These are phyloP conservation scores for Bombardia bombarda DNA, from an alignment of 495 filamentous ascomycete genomes.

Conservation along the genomic window DNA sequence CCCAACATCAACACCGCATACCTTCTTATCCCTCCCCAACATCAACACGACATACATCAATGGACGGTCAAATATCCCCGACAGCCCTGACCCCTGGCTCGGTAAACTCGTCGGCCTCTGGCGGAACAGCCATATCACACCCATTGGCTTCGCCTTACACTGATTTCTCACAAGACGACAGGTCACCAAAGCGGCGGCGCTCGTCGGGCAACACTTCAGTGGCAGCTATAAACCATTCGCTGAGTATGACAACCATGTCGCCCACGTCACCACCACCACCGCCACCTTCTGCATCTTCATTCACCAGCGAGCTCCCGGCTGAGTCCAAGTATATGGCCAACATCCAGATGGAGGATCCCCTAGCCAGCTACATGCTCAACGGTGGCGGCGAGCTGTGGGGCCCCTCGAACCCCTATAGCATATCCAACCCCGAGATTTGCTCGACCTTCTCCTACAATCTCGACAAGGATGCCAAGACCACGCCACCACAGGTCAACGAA, in stretches of 20 bases:
- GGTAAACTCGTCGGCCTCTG: conserved; percentile 9
- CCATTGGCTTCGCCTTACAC: conserved; percentile 9
- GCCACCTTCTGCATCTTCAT: conserved; percentile 8
- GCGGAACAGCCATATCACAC: conserved; percentile 9
- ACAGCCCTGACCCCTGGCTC: conserved; percentile 21
- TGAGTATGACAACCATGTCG: conserved; percentile 5
- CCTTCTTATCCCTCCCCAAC: background rate
- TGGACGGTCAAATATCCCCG: conserved; percentile 3
- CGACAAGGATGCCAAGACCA: too few species aligned
- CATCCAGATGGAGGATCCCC: background rate
- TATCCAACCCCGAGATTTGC: too few species aligned
- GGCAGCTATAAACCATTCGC: background rate
- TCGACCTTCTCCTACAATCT: too few species aligned
- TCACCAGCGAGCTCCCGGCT: conserved; percentile 22
- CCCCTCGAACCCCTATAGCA: background rate
- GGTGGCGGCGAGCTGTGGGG: background rate
- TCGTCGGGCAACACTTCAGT: background rate
- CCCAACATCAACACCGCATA: background rate
- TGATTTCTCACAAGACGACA: too few species aligned
- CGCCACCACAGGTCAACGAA: too few species aligned
- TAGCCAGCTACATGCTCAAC: background rate
- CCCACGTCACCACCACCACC: too few species aligned
- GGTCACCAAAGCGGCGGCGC: too few species aligned
- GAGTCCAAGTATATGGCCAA: conserved; percentile 14
- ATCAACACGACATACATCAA: conserved; percentile 3